These are phyloP conservation scores for Yamadazyma oceani DNA, from an alignment of 1,139 yeast genomes.

Conservation along the genomic window DNA sequence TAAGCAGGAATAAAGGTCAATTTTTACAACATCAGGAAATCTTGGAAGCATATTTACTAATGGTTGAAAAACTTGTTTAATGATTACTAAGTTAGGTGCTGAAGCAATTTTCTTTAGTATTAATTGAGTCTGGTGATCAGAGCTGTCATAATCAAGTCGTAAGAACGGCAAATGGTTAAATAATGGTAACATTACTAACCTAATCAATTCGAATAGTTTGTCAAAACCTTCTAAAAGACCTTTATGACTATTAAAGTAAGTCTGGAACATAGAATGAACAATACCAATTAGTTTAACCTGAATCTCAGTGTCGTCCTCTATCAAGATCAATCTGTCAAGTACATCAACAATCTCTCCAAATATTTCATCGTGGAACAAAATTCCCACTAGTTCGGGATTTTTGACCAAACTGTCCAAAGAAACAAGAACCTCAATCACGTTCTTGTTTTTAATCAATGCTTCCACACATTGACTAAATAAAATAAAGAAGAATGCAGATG, in stretches of 20 bases:
- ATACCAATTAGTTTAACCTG: conserved; percentile 57
- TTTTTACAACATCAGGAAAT: conserved; percentile 66
- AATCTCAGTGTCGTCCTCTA: conserved; percentile 54
- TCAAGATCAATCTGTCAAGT: conserved; percentile 68
- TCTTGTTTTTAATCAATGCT: conserved; percentile 53
- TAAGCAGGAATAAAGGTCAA: conserved; percentile 70
- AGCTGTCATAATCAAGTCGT: conserved; percentile 43
- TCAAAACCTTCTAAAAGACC: conserved; percentile 62
- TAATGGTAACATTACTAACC: conserved; percentile 70
- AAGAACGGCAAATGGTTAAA: conserved; percentile 62
- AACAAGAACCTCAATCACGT: conserved; percentile 44
- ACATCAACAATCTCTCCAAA: conserved; percentile 77
- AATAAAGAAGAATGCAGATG: conserved; percentile 75
- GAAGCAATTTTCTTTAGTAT: conserved; percentile 33
- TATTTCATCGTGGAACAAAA: conserved; percentile 65
- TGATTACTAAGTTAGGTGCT: conserved; percentile 36
- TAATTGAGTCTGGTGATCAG: conserved; percentile 32
- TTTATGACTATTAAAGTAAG: conserved; percentile 24
- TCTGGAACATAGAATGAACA: conserved; percentile 48
- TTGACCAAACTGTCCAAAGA: conserved; percentile 61
- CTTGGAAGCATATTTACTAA: conserved; percentile 60
- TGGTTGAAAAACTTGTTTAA: conserved; percentile 54
- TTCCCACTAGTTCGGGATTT: conserved; percentile 56
- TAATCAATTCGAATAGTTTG: conserved; percentile 74
- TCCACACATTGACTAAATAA: conserved; percentile 85